These are phyloP conservation scores for Megacollybia marginata DNA, from an alignment of 768 basidiomycete genomes.

Conservation along the genomic window DNA sequence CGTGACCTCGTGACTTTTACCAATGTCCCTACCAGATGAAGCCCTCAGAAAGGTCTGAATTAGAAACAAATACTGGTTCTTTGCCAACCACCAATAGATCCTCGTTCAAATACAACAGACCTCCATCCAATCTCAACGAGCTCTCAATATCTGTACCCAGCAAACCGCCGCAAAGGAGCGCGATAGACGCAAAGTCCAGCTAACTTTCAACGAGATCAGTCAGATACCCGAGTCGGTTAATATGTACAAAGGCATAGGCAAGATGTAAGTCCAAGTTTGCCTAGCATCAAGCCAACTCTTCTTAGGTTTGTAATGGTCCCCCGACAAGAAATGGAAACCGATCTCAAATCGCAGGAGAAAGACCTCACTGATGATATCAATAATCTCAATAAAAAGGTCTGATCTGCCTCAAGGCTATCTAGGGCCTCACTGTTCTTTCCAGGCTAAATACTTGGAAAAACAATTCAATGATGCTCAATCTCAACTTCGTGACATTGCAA, in stretches of 20 bases:
- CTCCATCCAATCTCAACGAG: constrained; percentile 77
- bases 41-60: constrained; percentile 65
- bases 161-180: constrained; percentile 79
- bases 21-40: constrained; percentile 64
- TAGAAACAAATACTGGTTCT: not conserved
- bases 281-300: not conserved
- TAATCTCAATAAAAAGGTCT: constrained; percentile 80
- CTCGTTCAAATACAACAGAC: constrained; percentile 90
- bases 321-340: constrained; percentile 67
- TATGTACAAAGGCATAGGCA: constrained; percentile 92
- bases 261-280: constrained; percentile 57
- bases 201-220: constrained; percentile 80
- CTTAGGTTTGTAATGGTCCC: constrained; percentile 88
- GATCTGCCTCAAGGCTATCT: not conserved
- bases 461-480: constrained; percentile 86
- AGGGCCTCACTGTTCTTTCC: constrained; percentile 1
- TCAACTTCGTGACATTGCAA: constrained; percentile 79
- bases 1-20: no score
- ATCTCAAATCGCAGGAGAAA: constrained; percentile 72
- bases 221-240: constrained; percentile 66
- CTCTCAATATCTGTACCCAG: constrained; percentile 64
- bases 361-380: constrained; percentile 78
- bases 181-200: constrained; percentile 81
- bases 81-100: constrained; percentile 49
- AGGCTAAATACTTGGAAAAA: constrained; percentile 91